Evolutionary conservation across 768 basidiomycete genomes (phyloP).

Genomic region (Grammothele lineata): DNA sequence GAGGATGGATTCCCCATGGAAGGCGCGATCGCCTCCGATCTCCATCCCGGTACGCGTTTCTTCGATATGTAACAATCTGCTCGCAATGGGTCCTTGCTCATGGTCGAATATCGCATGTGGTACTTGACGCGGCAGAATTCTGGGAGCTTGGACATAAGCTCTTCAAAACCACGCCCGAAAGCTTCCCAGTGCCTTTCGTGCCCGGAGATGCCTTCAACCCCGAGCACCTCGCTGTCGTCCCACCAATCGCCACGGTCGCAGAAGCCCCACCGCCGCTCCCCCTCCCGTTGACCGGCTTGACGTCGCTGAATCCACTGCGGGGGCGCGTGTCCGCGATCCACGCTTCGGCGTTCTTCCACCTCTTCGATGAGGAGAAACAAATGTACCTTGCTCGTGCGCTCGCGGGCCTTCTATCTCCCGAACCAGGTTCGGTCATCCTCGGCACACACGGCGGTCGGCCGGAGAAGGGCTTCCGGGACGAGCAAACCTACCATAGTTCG

Average conservation of each 20-base stretch:
- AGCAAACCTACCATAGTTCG: not conserved
- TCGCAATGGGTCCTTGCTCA: no score
- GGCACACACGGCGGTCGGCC: slow-evolving; percentile 35
- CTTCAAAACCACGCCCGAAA: slow-evolving; percentile 46
- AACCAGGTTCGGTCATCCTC: slow-evolving; percentile 43
- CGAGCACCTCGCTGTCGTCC: slow-evolving; percentile 28
- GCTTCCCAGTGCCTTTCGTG: slow-evolving; percentile 53
- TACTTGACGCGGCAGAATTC: slow-evolving; percentile 35
- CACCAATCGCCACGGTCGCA: slow-evolving; percentile 1
- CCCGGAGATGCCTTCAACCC: slow-evolving; percentile 52
- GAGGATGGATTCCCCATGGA: slow-evolving; percentile 39
- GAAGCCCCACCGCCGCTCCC: slow-evolving; percentile 24
- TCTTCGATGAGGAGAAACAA: slow-evolving; percentile 42
- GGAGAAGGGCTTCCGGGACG: slow-evolving; percentile 27
- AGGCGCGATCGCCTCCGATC: slow-evolving; percentile 36
- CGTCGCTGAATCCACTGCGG: slow-evolving; percentile 31
- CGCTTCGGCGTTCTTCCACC: slow-evolving; percentile 45
- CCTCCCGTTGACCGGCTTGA: slow-evolving; percentile 35
- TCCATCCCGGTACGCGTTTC: slow-evolving; percentile 29
- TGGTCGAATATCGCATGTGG: no score
- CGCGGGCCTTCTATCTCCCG: slow-evolving; percentile 38
- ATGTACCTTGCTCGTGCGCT: slow-evolving; percentile 36
- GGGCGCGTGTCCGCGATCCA: slow-evolving; percentile 48
- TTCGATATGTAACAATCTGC: no score
- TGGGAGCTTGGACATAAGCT: slow-evolving; percentile 62